Evolutionary conservation across 2,329 filamentous ascomycete species (phyloP), one percentile per base, ranked within the genome.

Genomic region (Trichophyton equinum): DNA sequence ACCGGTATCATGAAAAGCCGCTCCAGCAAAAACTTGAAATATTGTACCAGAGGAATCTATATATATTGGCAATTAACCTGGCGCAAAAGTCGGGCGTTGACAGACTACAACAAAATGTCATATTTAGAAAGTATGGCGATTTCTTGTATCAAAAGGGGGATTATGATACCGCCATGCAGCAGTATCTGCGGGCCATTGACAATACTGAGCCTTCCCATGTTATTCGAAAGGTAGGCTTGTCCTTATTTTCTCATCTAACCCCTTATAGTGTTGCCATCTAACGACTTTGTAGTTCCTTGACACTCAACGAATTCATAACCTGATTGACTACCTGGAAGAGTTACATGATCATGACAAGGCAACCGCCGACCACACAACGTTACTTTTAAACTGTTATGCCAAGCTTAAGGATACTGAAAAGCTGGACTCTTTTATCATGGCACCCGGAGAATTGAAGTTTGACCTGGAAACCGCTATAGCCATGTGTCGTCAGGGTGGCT

Each of bases 161-260:
- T 70, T 99, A 92, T 69, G 94, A 99, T 70, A 94, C 89, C 5
- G 91, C 95, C n/a, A 99, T 99, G 95, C 87, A 95, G 68, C 94
- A 97, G 72, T 99, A 99, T 70, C 85, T 99, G 64, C 88, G 90
- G 67, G 92, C 95, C 0, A 96, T 99, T 62, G 91, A 96, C 70
- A 94, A 89, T 62, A 97, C 92, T 0, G 92, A 97, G 68, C 92
- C 92, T 5, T 96, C 92, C 1, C 92, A 96, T 70, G 90, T 97
- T 55, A 96, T 97, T 69, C 83, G 92, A 67, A 96, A 96, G 78
- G 87, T 88, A 70, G 96, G 96, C 77, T 86, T 88, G 69, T 38
- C n/a, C n/a, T 20, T 22, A 42, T 4, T 57, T 4, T n/a, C 22
- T 66, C 55, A 57, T 71, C 9, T 27, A 38, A 7, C 5, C 27